Evolutionary conservation across 805 yeast genomes (phyloP).

Genomic region (Alloascoidea africana): DNA sequence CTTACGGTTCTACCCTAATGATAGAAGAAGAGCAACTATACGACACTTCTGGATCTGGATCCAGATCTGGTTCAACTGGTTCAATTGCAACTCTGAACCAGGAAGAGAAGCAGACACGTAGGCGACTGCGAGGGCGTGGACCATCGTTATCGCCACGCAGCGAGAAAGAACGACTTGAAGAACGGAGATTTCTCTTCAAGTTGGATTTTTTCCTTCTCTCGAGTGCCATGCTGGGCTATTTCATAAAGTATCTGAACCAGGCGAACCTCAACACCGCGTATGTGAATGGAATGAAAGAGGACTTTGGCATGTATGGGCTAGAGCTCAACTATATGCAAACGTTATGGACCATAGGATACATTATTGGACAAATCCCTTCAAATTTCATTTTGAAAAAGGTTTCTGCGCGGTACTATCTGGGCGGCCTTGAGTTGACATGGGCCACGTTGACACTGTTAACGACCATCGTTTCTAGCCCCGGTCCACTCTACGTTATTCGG

Average conservation of each 20-base stretch:
- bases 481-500: slow-evolving; percentile 9
- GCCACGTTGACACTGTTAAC: slow-evolving; percentile 24
- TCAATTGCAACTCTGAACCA: background rate
- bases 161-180: slow-evolving; percentile 21
- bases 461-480: slow-evolving; percentile 16
- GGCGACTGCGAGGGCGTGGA: background rate
- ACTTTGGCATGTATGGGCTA: slow-evolving; percentile 23
- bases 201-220: slow-evolving; percentile 24
- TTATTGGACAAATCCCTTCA: slow-evolving; percentile 35
- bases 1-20: background rate
- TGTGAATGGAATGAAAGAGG: slow-evolving; percentile 31
- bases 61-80: background rate
- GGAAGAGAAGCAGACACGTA: background rate
- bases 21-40: background rate
- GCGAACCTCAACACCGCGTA: slow-evolving; percentile 29
- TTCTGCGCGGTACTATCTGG: slow-evolving; percentile 28
- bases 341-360: slow-evolving; percentile 34
- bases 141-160: background rate
- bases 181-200: slow-evolving; percentile 19
- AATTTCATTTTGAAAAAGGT: slow-evolving; percentile 22
- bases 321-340: slow-evolving; percentile 30
- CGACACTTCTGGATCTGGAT: background rate
- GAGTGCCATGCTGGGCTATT: slow-evolving; percentile 29
- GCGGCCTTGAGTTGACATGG: slow-evolving; percentile 30
- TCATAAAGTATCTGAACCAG: slow-evolving; percentile 28